These are phyloP conservation scores for Tripterygium wilfordii DNA, from an alignment of 177 flowering plant species.

Conservation along the genomic window DNA sequence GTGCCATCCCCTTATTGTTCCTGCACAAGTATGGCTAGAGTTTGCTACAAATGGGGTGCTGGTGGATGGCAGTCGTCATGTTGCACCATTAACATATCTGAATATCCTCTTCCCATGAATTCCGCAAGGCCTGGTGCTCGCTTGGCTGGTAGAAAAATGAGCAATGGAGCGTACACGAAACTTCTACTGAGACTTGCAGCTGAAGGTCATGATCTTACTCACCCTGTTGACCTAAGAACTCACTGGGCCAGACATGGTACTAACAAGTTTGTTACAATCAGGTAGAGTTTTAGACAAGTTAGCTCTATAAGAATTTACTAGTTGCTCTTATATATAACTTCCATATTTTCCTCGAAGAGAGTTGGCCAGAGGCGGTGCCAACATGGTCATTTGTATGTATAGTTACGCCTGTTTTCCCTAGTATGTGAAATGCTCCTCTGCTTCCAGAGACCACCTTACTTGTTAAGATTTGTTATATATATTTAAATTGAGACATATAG, in stretches of 20 bases:
- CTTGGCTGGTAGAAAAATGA: constrained; percentile 57
- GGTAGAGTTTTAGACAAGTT: constrained; percentile 12
- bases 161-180: constrained; percentile 43
- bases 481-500: no score
- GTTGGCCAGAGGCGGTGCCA: no score
- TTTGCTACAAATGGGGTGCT: constrained; percentile 54
- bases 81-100: constrained; percentile 46
- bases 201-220: constrained; percentile 43
- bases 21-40: constrained; percentile 41
- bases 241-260: constrained; percentile 66
- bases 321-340: no score
- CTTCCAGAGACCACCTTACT: no score
- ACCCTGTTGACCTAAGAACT: constrained; percentile 40
- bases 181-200: constrained; percentile 33
- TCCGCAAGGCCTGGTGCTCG: constrained; percentile 42
- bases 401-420: no score
- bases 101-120: constrained; percentile 45
- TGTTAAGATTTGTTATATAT: no score
- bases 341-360: no score
- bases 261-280: constrained; percentile 52
- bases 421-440: no score
- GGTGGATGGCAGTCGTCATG: constrained; percentile 71
- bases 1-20: constrained; percentile 49
- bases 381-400: no score
- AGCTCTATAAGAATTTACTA: no score